Evolutionary conservation across 2,329 filamentous ascomycete genomes (phyloP).

Genomic region (Dryadomyces sulphureus): DNA sequence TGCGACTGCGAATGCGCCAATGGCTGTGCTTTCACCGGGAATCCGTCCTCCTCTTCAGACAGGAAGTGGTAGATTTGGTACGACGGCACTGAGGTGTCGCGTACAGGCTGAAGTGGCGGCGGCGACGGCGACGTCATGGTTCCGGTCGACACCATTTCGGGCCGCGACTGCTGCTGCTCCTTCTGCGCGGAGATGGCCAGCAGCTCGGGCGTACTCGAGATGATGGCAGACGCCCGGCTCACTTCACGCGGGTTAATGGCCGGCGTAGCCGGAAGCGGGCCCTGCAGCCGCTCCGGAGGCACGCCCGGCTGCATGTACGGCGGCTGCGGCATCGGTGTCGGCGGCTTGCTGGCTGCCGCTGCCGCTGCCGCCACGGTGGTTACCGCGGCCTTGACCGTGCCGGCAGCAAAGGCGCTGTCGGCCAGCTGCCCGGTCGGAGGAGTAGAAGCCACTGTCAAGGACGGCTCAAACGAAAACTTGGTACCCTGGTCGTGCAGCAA

Average conservation of each 20-base stretch:
- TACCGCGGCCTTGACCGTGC: conserved; percentile 13
- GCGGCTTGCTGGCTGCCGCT: conserved; percentile 10
- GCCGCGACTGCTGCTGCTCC: conserved; percentile 12
- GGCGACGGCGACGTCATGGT: conserved; percentile 61
- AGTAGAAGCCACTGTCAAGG: conserved; percentile 21
- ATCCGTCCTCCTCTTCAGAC: conserved; percentile 1
- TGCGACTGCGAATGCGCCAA: conserved; percentile 20
- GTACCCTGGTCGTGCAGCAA: conserved; percentile 70
- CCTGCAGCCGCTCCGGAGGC: background rate
- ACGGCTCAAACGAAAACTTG: conserved; percentile 68
- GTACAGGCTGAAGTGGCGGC: conserved; percentile 28
- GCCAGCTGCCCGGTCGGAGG: conserved; percentile 56
- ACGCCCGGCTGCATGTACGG: conserved; percentile 10
- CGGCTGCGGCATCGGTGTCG: background rate
- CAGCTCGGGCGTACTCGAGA: conserved; percentile 46
- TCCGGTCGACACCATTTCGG: conserved; percentile 42
- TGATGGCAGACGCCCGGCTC: conserved; percentile 49
- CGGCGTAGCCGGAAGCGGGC: background rate
- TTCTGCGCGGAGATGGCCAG: conserved; percentile 37
- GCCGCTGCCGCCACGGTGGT: conserved; percentile 5
- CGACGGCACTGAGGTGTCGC: conserved; percentile 21
- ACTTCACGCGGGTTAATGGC: conserved; percentile 21
- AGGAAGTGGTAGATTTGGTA: no score
- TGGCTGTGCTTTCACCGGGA: conserved; percentile 10
- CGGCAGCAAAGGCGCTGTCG: conserved; percentile 64